phyloP scores from a whole-genome alignment of 495 filamentous ascomycete genomes.

The Pyrenula aspistea region DNA sequence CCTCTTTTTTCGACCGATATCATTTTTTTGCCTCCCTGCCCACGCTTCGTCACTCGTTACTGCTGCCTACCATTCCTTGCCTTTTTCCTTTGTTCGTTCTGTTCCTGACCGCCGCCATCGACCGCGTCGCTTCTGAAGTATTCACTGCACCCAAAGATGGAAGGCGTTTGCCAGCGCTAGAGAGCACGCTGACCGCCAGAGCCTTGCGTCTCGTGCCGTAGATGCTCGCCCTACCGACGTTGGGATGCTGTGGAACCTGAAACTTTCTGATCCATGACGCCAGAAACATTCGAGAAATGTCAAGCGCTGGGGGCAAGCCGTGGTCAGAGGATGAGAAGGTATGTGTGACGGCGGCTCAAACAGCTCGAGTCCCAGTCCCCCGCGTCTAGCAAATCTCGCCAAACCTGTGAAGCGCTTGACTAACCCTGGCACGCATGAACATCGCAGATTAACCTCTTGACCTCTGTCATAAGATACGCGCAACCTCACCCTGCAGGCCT shows the following conservation, averaged over 20 bases:
- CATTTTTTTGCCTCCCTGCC: background rate
- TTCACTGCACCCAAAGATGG: background rate
- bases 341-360: background rate
- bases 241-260: background rate
- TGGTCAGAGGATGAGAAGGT: conserved; percentile 1
- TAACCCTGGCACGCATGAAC: background rate
- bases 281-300: background rate
- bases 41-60: background rate
- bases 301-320: background rate
- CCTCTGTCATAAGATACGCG: background rate
- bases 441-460: background rate
- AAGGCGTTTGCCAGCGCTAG: background rate
- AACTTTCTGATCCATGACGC: background rate
- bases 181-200: background rate
- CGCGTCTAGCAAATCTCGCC: background rate
- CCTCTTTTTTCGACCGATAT: background rate
- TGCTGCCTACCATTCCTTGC: background rate
- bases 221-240: background rate
- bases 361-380: background rate
- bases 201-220: background rate
- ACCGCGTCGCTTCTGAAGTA: background rate
- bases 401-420: background rate
- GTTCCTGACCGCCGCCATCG: background rate
- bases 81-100: background rate
- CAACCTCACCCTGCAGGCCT: background rate